Base-by-base conservation (phyloP, 495 filamentous ascomycete genomes). In the Aspergillus nanangensis region DNA sequence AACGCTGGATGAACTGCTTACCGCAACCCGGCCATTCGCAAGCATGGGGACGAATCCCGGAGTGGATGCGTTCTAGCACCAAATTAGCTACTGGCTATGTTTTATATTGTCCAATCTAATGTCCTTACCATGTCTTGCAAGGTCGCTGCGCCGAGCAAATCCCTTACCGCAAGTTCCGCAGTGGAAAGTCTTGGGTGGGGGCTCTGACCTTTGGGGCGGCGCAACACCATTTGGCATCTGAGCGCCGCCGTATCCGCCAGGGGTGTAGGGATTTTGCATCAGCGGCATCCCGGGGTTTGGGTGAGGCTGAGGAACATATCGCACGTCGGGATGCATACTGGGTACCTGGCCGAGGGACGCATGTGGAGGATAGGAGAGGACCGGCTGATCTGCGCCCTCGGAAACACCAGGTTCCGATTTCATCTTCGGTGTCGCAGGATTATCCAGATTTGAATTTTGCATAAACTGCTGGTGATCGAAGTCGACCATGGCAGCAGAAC, bases 1-100 rank as follows among this genome's bases (percentile, higher is more conserved):
- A 96, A 25, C 93, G 82, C 58, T 98, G 93, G 52, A 98, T 98
- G 62, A 98, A 98, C 57, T 92, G 90, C 62, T 97, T 98, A 23
- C 83, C 83, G 65, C 93, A 98, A 14, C 84, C 85, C 31, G 86
- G 86, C 62, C 81, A 86, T 51, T 95, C 91, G 65, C 93, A 98
- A 35, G 90, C 87, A 65, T 98, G 93, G 27, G 93, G 93, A 29
- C 94, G 76, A 34, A 91, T 74, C 11, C 94, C 94, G 39, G 82
- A 95, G 60, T 98, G 93, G 46, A 98, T 98, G 11, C 93, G 85
- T 67, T 98, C 93, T 97, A 58, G 9, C 56, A 22, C n/a, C 22
- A 13, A 29, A 11, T 18, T 27, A 14, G 38, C 55, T 19, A 61
- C n/a, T n/a, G n/a, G n/a, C n/a, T n/a, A n/a, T n/a, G n/a, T n/a